Evolutionary conservation across 129 eudicot genomes (phyloP), one percentile per base, ranked within the genome.

Genomic region (Sambucus nigra): DNA sequence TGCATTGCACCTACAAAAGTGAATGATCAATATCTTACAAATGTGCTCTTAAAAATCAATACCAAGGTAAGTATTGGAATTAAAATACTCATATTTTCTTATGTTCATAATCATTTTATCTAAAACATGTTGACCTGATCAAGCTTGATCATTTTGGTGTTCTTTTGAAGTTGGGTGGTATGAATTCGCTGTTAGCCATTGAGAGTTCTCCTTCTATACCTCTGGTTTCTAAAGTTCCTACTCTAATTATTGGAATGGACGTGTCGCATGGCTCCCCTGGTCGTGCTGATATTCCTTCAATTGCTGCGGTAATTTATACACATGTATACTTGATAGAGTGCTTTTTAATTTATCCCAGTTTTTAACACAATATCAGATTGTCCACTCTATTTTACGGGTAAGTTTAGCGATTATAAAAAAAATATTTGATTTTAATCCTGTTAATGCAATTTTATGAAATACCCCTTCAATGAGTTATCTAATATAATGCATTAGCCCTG

Each of bases 261-360:
- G 94, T 85, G 0, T 85, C 89, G 19, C 95, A 91, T 57, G 95
- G 94, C 22, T 84, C 94, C 5, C 76, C 95, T 15, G 94, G 95
- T 27, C 88, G 73, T 10, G 63, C 88, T 4, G 98, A 91, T 69
- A 71, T 76, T 64, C 95, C 98, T 9, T 86, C 95, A 1, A 70
- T 85, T 53, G 95, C 95, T 5, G 98, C 97, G 46, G 96, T 88
- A 81, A 24, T 25, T 33, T 18, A 32, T 9, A 19, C 58, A 35
- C 13, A 40, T n/a, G n/a, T n/a, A n/a, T 42, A 20, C 20, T 42
- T 42, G 20, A 18, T 13, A 7, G 18, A n/a, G n/a, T n/a, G n/a
- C n/a, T n/a, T n/a, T n/a, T n/a, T n/a, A n/a, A n/a, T n/a, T n/a
- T n/a, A n/a, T n/a, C n/a, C n/a, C n/a, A n/a, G n/a, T n/a, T n/a